These are phyloP conservation scores for Discostella pseudostelligera DNA, from an alignment of 108 stramenopile species.

Conservation along the genomic window DNA sequence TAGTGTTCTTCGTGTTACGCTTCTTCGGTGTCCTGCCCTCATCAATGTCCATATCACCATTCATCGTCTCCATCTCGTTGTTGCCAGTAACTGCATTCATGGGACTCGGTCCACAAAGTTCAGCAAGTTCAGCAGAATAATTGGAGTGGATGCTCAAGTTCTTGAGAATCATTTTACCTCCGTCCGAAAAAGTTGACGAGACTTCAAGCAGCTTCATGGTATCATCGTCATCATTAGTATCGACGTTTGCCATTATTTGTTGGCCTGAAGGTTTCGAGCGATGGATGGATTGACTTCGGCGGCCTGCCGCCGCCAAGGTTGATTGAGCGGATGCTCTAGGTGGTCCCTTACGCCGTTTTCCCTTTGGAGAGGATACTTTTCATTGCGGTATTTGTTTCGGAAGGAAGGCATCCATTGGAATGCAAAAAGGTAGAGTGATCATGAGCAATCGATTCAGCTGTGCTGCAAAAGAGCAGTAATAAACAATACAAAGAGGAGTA, in stretches of 20 bases:
- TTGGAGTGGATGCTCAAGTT: conserved; percentile 41
- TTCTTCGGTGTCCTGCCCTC: conserved; percentile 43
- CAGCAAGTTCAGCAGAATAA: conserved; percentile 44
- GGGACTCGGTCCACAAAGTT: conserved; percentile 35
- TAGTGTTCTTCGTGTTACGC: conserved; percentile 35
- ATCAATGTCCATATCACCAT: conserved; percentile 1
- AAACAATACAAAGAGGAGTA: neutral
- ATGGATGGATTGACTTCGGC: conserved; percentile 26
- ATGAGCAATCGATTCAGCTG: neutral
- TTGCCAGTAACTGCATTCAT: conserved; percentile 11
- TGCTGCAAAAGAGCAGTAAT: neutral
- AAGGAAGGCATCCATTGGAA: neutral
- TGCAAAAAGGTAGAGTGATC: neutral
- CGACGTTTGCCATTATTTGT: neutral
- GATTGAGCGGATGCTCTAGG: neutral
- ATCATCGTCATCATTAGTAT: conserved; percentile 6
- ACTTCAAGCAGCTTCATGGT: conserved; percentile 10
- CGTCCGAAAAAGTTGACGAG: conserved; percentile 31
- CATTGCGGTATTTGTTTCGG: no score
- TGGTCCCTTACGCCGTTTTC: conserved; percentile 35
- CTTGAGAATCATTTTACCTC: conserved; percentile 42
- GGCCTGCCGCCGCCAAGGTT: neutral
- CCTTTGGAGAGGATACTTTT: conserved; percentile 34
- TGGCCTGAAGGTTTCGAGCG: neutral
- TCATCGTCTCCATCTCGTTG: neutral